phyloP scores from a whole-genome alignment of 192 early-diverging fungal species.

The Gaertneriomyces semiglobifer region DNA sequence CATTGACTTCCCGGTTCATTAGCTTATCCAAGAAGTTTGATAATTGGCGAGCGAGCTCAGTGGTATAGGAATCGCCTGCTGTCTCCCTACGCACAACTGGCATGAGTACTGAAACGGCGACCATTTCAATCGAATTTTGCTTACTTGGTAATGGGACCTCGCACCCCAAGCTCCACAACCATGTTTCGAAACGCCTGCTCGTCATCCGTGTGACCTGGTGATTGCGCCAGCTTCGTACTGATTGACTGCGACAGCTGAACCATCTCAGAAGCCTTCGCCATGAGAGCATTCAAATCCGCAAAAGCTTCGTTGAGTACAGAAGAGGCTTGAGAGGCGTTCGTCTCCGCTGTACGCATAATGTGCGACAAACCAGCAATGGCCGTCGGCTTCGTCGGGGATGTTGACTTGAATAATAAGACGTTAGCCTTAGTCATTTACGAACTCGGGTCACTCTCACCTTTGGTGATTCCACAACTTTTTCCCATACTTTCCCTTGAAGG shows the following conservation, averaged over 20 bases:
- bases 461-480: conserved; percentile 11
- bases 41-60: conserved; percentile 83
- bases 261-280: conserved; percentile 87
- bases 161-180: conserved; percentile 85
- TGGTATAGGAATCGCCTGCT: conserved; percentile 80
- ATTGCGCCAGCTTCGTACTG: conserved; percentile 51
- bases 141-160: conserved; percentile 76
- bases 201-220: too few species aligned
- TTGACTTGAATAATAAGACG: too few species aligned
- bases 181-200: conserved; percentile 55
- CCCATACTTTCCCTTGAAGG: conserved; percentile 62
- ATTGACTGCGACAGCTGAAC: conserved; percentile 70
- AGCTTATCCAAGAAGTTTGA: conserved; percentile 75
- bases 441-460: too few species aligned
- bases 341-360: too few species aligned
- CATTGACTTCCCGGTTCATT: conserved; percentile 50
- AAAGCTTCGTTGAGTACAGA: conserved; percentile 69
- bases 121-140: neutral
- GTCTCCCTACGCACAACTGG: conserved; percentile 55
- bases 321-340: too few species aligned
- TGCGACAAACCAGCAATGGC: too few species aligned
- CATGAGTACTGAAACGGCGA: neutral
- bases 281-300: conserved; percentile 81
- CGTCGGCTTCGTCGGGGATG: too few species aligned
- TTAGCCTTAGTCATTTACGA: too few species aligned